Evolutionary conservation across 1,284 basidiomycete species (phyloP), one percentile per base, ranked within the genome.

Genomic region (Heliocybe sulcata): DNA sequence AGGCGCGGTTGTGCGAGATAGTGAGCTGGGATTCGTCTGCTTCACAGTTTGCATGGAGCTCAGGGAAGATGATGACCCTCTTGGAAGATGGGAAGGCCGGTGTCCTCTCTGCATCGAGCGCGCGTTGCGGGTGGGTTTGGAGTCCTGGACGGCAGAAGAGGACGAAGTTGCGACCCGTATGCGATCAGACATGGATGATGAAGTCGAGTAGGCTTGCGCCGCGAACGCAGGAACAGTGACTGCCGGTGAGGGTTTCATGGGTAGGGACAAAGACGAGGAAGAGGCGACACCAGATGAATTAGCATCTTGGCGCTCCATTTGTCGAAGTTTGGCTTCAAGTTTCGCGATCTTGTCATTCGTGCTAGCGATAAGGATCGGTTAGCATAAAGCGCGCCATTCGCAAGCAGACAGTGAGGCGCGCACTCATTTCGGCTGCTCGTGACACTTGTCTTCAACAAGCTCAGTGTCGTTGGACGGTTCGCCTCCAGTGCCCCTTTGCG

Each of bases 261-360:
- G 38, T 4, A 42, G 38, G 8, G 16, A n/a, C 16, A 6, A 4
- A 20, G 38, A 6, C 8, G 38, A 8, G 16, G 38, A 42, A 42
- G 38, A 42, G 6, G 38, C 16, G 38, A 16, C 33, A 16, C 9
- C 9, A 35, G 38, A 42, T 16, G 38, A 9, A 16, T 6, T n/a
- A 3, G 19, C 12, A 42, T 16, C 16, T 6, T 20, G 12, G 16
- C 38, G 6, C 38, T 84, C 82, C 80, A 97, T 82, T 59, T 91
- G 82, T 9, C 84, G 81, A 20, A 98, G 76, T 69, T 98, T 98
- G 3, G 95, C 95, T 69, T 98, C 96, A 80, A 98, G 89, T 58
- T 89, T 84, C 1, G 94, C 93, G 62, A 98, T 98, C 72, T 97
- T 97, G 59, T 86, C 85, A 51, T 82, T 76, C 1, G 91, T 94